Percentiles rank a stretch among this genome's conserved stretches.
These are phyloP conservation scores for Leccinum subgranulosum DNA, from an alignment of 768 basidiomycete species.

Conservation along the genomic window DNA sequence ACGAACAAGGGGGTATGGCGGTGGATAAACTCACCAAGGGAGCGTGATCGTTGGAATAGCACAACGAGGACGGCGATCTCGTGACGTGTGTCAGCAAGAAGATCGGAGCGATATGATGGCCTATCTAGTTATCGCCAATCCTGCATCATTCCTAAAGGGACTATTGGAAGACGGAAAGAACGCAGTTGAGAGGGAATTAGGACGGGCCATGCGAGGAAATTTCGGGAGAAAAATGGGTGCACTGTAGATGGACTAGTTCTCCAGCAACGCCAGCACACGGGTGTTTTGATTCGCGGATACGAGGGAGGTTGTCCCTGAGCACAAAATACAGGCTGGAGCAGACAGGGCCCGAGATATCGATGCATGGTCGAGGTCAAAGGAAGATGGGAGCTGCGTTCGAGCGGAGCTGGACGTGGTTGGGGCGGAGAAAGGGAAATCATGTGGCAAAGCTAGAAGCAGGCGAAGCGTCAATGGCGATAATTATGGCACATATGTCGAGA, in stretches of 20 bases:
- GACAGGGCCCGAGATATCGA: background rate
- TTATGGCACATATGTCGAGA: slow-evolving; percentile 23
- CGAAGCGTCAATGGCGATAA: slow-evolving; percentile 14
- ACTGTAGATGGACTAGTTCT: background rate
- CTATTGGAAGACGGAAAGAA: background rate
- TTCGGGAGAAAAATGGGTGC: background rate
- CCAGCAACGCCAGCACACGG: background rate
- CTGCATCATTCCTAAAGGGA: background rate
- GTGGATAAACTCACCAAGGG: background rate
- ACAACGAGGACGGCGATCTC: background rate
- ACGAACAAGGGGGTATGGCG: background rate
- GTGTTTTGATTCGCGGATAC: background rate
- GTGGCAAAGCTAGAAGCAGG: slow-evolving; percentile 19
- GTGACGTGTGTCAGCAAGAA: no score
- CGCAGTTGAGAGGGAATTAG: slow-evolving; percentile 1
- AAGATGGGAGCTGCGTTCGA: slow-evolving; percentile 23
- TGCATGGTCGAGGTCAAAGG: background rate
- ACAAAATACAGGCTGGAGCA: background rate
- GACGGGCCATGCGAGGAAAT: slow-evolving; percentile 4
- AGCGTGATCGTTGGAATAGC: background rate
- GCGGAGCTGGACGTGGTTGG: slow-evolving; percentile 34
- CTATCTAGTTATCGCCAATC: background rate
- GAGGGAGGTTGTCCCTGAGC: background rate
- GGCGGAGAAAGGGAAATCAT: slow-evolving; percentile 32
- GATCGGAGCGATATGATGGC: background rate